Conservation (phyloP, 306 rosid species). For the Luffa acutangula region DNA sequence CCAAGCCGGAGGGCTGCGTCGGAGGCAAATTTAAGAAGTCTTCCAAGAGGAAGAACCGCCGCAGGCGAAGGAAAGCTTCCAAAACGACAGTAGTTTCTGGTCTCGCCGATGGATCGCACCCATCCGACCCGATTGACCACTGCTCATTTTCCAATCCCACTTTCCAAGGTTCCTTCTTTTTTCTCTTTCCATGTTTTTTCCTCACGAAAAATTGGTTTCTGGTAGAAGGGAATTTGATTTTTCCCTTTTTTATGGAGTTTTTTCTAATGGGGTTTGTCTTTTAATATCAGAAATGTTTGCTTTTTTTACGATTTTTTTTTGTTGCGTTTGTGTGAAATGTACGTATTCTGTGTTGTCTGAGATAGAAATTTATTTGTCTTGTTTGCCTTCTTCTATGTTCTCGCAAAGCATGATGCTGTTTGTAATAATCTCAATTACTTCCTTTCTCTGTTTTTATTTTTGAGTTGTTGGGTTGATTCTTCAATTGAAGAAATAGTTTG, state of each 20-base stretch:
- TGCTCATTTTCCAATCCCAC: slow-evolving; percentile 50
- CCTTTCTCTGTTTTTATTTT: background rate
- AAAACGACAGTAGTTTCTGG: slow-evolving; percentile 39
- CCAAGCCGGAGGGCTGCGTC: slow-evolving; percentile 53
- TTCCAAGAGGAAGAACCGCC: slow-evolving; percentile 28
- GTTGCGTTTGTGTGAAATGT: background rate
- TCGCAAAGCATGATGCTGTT: background rate
- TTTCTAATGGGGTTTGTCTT: background rate
- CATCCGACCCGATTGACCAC: slow-evolving; percentile 29
- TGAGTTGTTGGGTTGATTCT: background rate
- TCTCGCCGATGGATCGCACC: slow-evolving; percentile 41
- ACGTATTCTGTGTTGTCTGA: background rate
- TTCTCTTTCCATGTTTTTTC: background rate
- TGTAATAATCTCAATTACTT: background rate
- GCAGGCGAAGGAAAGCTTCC: slow-evolving; percentile 35
- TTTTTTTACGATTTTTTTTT: background rate
- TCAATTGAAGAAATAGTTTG: background rate
- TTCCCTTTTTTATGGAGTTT: background rate
- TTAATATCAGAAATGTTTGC: background rate
- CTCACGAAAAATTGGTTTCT: too few species aligned
- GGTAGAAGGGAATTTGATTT: background rate
- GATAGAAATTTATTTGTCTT: background rate
- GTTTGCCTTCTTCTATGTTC: background rate
- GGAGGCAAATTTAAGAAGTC: slow-evolving; percentile 38
- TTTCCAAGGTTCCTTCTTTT: slow-evolving; percentile 50